These are phyloP conservation scores for Colletotrichum cereale DNA, from an alignment of 2,329 filamentous ascomycete species.

Conservation along the genomic window DNA sequence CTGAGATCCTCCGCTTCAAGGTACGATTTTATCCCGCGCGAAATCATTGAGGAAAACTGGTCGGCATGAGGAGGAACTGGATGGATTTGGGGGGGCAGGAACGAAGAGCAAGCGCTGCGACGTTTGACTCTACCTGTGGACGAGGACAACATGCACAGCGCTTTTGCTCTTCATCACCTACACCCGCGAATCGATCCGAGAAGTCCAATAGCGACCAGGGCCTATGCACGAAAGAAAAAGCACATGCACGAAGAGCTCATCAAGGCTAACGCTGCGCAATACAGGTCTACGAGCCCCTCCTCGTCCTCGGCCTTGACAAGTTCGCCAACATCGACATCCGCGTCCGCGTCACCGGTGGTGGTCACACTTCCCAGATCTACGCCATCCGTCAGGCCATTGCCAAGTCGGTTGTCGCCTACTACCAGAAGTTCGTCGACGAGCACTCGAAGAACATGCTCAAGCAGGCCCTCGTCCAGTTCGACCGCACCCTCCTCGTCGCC, in stretches of 20 bases:
- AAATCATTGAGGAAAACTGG: slow-evolving; percentile 17
- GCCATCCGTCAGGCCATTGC: slow-evolving; percentile 99
- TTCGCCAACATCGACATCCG: slow-evolving; percentile 97
- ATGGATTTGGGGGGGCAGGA: not conserved
- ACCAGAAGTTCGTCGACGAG: slow-evolving; percentile 99
- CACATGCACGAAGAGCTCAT: not conserved
- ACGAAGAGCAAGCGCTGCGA: slow-evolving; percentile 16
- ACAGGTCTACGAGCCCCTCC: slow-evolving; percentile 97
- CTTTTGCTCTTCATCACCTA: slow-evolving; percentile 5
- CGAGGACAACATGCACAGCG: not conserved
- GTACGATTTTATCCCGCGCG: slow-evolving; percentile 58
- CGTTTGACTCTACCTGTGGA: not conserved
- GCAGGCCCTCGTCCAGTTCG: slow-evolving; percentile 95
- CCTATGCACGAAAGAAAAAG: not conserved
- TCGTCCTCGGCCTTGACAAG: slow-evolving; percentile 97
- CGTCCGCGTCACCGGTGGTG: slow-evolving; percentile 95
- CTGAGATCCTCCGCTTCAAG: slow-evolving; percentile 98
- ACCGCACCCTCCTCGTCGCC: slow-evolving; percentile 96
- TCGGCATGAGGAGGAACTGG: slow-evolving; percentile 27
- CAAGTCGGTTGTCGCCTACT: slow-evolving; percentile 93
- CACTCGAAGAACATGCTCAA: slow-evolving; percentile 99
- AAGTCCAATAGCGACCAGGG: not conserved
- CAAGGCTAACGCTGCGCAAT: slow-evolving; percentile 25
- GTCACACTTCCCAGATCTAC: slow-evolving; percentile 97
- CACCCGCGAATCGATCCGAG: not conserved